Evolutionary conservation across 129 eudicot species (phyloP).

Genomic region (Flaveria linearis): DNA sequence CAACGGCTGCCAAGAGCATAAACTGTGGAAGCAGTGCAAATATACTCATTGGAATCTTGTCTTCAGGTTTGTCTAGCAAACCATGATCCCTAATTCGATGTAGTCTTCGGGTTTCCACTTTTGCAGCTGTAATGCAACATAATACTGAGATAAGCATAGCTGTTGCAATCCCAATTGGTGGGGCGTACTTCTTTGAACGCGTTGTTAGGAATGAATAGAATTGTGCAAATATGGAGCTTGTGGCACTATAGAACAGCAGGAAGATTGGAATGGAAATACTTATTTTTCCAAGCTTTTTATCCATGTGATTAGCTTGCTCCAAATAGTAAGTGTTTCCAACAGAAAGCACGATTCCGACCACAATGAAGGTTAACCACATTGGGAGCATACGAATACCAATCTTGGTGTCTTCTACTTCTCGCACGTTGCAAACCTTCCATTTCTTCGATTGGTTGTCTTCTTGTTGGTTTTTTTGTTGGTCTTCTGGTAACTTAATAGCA

Average conservation of each 20-base stretch:
- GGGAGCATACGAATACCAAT: constrained; percentile 58
- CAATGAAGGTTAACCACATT: constrained; percentile 67
- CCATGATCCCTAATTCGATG: constrained; percentile 36
- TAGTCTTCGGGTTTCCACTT: constrained; percentile 48
- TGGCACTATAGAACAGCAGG: constrained; percentile 21
- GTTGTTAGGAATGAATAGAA: constrained; percentile 23
- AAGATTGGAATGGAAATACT: constrained; percentile 29
- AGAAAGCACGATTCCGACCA: constrained; percentile 56
- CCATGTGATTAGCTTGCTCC: constrained; percentile 36
- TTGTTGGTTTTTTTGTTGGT: neutral
- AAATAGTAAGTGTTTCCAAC: constrained; percentile 61
- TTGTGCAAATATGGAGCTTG: constrained; percentile 27
- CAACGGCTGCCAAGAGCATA: constrained; percentile 54
- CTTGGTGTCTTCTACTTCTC: constrained; percentile 65
- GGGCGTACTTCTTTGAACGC: constrained; percentile 25
- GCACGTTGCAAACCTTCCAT: constrained; percentile 63
- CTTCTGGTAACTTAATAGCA: constrained; percentile 44
- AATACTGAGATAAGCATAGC: constrained; percentile 47
- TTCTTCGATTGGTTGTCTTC: neutral
- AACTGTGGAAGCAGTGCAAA: constrained; percentile 60
- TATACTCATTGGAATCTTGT: constrained; percentile 52
- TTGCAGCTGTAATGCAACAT: constrained; percentile 62
- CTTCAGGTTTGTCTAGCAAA: constrained; percentile 56
- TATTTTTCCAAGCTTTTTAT: constrained; percentile 33
- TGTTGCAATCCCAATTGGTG: constrained; percentile 43